Evolutionary conservation across 2,329 filamentous ascomycete species (phyloP).

Genomic region (Celoporthe dispersa): DNA sequence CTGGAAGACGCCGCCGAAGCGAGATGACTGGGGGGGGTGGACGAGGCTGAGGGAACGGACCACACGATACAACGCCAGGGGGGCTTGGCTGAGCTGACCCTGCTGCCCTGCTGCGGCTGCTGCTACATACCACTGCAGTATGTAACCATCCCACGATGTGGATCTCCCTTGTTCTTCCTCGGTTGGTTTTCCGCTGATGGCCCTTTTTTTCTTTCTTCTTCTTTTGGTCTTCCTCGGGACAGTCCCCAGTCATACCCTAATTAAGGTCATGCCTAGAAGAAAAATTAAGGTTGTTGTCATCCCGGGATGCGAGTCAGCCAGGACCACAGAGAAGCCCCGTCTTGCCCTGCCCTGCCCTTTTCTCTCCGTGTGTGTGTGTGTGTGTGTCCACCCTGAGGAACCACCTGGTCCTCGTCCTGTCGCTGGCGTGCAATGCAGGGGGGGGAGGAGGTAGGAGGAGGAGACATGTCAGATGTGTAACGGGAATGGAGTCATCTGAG

Average conservation of each 20-base stretch:
- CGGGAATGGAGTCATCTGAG: neutral
- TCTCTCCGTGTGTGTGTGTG: neutral
- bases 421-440: neutral
- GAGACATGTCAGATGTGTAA: neutral
- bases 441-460: neutral
- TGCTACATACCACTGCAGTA: neutral
- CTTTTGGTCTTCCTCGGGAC: too few relatives aligned
- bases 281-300: slow-evolving; percentile 7
- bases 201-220: neutral
- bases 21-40: neutral
- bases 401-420: neutral
- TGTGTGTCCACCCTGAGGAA: neutral
- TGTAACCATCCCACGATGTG: slow-evolving; percentile 2
- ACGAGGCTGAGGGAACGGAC: slow-evolving; percentile 1
- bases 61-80: neutral
- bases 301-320: slow-evolving; percentile 7
- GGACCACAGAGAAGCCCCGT: neutral
- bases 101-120: neutral
- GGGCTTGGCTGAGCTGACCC: neutral
- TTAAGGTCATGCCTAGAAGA: neutral
- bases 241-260: neutral
- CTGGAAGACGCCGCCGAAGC: neutral
- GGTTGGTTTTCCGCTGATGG: too few relatives aligned
- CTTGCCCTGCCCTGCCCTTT: neutral
- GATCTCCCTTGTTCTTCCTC: neutral